A percentile compares a stretch with the other conserved stretches of the same genome.
Evolutionary conservation across 768 basidiomycete species (phyloP).

Genomic region (Cystofilobasidium bisporidii): DNA sequence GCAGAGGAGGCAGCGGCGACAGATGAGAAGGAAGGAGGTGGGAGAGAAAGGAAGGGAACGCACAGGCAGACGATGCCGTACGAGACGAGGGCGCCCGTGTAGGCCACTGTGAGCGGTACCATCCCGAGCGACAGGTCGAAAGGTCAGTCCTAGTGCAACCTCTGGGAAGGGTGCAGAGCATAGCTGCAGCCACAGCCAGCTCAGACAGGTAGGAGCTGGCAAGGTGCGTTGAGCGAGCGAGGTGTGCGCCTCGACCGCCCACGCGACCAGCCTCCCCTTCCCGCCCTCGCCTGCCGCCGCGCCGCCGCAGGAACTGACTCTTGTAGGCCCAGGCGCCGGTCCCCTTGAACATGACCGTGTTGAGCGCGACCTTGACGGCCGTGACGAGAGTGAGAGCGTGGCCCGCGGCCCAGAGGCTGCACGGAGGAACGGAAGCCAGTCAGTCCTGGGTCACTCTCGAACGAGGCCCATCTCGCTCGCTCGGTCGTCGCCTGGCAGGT

Average conservation of each 20-base stretch:
- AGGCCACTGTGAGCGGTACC: constrained; percentile 34
- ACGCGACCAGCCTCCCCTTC: background rate
- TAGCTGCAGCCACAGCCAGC: too few relatives aligned
- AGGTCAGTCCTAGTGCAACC: too few relatives aligned
- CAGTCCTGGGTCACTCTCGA: background rate
- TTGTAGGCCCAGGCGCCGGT: constrained; percentile 30
- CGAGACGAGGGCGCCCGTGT: constrained; percentile 41
- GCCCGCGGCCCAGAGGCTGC: constrained; percentile 40
- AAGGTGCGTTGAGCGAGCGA: too few relatives aligned
- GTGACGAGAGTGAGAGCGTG: constrained; percentile 36
- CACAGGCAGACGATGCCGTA: constrained; percentile 43
- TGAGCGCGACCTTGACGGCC: constrained; percentile 26
- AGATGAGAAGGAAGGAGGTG: background rate
- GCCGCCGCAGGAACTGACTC: background rate
- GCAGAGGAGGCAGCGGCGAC: too few relatives aligned
- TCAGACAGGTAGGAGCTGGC: too few relatives aligned
- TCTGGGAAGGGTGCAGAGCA: too few relatives aligned
- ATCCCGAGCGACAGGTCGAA: too few relatives aligned
- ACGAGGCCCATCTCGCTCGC: too few relatives aligned
- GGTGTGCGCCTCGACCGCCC: too few relatives aligned
- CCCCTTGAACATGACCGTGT: constrained; percentile 15
- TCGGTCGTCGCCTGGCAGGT: too few relatives aligned
- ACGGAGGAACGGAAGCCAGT: background rate
- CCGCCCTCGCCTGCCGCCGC: too few relatives aligned
- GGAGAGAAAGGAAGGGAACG: constrained; percentile 7